Base-by-base conservation (phyloP, 169 alveolate genomes). In the Plasmodium fragile region DNA sequence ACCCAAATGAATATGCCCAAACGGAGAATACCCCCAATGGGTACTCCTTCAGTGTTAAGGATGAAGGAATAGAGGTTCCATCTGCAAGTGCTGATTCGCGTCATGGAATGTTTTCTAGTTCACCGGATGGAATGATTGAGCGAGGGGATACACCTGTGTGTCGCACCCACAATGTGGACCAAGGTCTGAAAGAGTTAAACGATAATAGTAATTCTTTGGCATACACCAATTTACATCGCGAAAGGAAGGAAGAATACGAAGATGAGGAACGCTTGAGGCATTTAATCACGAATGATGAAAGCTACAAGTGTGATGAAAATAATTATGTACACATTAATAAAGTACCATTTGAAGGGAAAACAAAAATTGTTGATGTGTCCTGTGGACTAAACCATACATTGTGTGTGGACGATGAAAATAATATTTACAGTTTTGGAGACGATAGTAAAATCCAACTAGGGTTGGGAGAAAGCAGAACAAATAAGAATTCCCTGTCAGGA, bases 401-500 rank as follows among this genome's bases (percentile, higher is more conserved):
- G 41, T 89, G 94, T 65, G 49, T 89, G 69, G 94, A 89, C 52
- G 81, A 89, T n/a, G 75, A 89, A 59, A 79, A 89, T 52, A 89
- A 89, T 78, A 45, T 89, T 18, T 89, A 89, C 55, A 89, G 94
- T 78, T 89, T 89, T 78, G 94, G 94, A 55, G 94, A 89, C 70
- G 94, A 89, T 89, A 89, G 94, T 39, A 89, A 89, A 79, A 89
- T 89, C 3, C 94, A 89, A 39, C 81, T 89, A 65, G 94, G 94
- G 41, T 78, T 89, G 70, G 94, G 94, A 28, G 94, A 89, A 43
- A 89, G 94, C 52, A 55, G 94, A 78, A 89, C 94, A 65, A 89
- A 89, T 78, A 78, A 89, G 65, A 89, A 89, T 65, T 89, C 94
- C n/a, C 72, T 89, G 43, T 22, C 94, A 25, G 94, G 94, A 78